These are phyloP conservation scores for Naematelia encephala DNA, from an alignment of 768 basidiomycete genomes.

Conservation along the genomic window DNA sequence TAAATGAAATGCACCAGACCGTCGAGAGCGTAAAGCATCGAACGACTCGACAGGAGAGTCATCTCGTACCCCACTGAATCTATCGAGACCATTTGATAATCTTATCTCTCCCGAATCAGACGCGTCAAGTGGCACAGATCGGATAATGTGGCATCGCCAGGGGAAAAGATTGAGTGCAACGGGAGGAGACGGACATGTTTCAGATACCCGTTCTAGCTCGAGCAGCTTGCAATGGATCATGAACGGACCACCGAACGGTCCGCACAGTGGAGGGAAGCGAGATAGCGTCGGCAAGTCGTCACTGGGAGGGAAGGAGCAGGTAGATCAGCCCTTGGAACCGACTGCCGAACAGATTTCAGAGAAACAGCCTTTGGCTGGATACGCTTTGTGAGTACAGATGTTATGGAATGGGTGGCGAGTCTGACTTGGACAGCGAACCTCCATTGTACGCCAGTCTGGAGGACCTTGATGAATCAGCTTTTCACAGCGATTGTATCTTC, in stretches of 20 bases:
- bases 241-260: slow-evolving; percentile 12
- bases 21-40: slow-evolving; percentile 15
- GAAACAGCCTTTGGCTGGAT: background rate
- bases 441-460: slow-evolving; percentile 18
- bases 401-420: background rate
- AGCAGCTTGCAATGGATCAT: slow-evolving; percentile 33
- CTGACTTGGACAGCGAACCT: slow-evolving; percentile 4
- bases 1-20: slow-evolving; percentile 1
- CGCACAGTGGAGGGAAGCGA: background rate
- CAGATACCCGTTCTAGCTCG: slow-evolving; percentile 22
- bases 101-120: slow-evolving; percentile 27
- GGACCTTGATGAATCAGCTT: slow-evolving; percentile 22
- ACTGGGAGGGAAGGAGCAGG: too few relatives aligned
- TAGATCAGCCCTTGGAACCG: too few relatives aligned
- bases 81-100: slow-evolving; percentile 7
- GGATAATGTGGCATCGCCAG: slow-evolving; percentile 29
- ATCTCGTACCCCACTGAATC: background rate
- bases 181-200: slow-evolving; percentile 8
- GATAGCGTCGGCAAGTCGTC: background rate
- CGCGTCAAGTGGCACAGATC: slow-evolving; percentile 25
- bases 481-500: slow-evolving; percentile 31
- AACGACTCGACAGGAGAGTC: background rate
- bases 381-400: background rate
- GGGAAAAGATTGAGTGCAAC: background rate
- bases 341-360: background rate